Base-by-base conservation (phyloP, 805 yeast species). In the Candida manassasensis region DNA sequence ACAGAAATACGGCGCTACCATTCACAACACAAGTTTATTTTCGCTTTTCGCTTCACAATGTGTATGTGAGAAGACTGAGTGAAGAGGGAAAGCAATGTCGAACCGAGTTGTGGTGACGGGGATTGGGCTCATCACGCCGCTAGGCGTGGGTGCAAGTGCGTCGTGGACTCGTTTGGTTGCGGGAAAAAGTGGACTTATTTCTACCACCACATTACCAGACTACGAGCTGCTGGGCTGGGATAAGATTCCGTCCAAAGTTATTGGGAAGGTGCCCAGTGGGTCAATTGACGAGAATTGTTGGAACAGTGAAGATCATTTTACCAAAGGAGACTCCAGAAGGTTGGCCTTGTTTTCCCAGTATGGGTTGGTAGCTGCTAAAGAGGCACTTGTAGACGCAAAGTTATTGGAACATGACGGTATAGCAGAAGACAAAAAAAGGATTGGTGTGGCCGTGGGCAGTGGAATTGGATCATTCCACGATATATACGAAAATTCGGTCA, bases 81-180 rank as follows among this genome's bases (percentile, higher is more conserved):
- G n/a, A n/a, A n/a, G 24, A 21, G 5, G 17, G 19, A 27, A 27
- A 9, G 6, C 21, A 13, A 40, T 44, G 45, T 35, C 46, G n/a
- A 57, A 66, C 39, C 63, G 96, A 57, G 95, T 90, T 0, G 97
- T 90, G 1, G 81, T 90, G 1, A 93, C 98, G 0, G 98, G 98
- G 0, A 53, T 93, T 6, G 97, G 97, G 0, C 61, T 84, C 18
- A 75, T 89, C 1, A 77, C 93, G 0, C 98, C 98, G 0, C 61
- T 93, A 3, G 97, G 97, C 0, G 77, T 78, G 4, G 89, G 88
- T 0, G 71, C 67, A 3, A 48, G 49, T 11, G 56, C 54, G 10
- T 59, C 76, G 3, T 84, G 90, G 89, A 34, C 53, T 2, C 64
- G 63, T 12, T 55, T 84, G 4, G 48, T 83, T 1, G 59, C 59